A percentile compares a stretch with the other conserved stretches of the same genome.
These are phyloP conservation scores for Tothia fuscella DNA, from an alignment of 2,329 filamentous ascomycete species.

Conservation along the genomic window DNA sequence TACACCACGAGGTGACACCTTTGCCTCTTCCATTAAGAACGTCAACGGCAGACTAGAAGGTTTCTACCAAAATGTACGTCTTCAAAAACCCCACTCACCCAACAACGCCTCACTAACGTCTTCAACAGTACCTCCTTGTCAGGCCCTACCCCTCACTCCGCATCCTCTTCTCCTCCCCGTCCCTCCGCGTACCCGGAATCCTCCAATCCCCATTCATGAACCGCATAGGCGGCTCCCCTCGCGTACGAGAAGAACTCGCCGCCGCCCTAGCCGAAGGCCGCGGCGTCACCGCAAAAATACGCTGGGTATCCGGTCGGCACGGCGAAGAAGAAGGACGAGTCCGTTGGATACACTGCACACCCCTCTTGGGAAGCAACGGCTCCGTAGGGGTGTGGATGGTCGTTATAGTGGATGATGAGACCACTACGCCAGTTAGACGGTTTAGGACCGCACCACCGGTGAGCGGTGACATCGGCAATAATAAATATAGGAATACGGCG, in stretches of 20 bases:
- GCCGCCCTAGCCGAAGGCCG: constrained; percentile 55
- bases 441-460: constrained; percentile 26
- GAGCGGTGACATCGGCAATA: background rate
- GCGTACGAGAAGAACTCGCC: constrained; percentile 41
- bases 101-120: background rate
- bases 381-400: constrained; percentile 70
- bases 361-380: constrained; percentile 53
- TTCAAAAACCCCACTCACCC: background rate
- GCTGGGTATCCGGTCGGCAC: constrained; percentile 37
- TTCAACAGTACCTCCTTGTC: constrained; percentile 33
- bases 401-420: constrained; percentile 56
- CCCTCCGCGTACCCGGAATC: constrained; percentile 37
- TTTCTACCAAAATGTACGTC: constrained; percentile 45
- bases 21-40: constrained; percentile 18
- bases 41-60: constrained; percentile 35
- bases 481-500: background rate
- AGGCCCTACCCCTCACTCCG: constrained; percentile 36
- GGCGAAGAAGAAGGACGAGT: constrained; percentile 42
- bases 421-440: constrained; percentile 15
- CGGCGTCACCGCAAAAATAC: constrained; percentile 62
- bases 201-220: constrained; percentile 37
- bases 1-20: constrained; percentile 23
- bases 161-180: constrained; percentile 38
- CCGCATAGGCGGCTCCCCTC: constrained; percentile 37
- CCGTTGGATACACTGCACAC: constrained; percentile 69